Conservation (phyloP, 139 green algal genomes). For the Deuterostichococcus epilithicus region DNA sequence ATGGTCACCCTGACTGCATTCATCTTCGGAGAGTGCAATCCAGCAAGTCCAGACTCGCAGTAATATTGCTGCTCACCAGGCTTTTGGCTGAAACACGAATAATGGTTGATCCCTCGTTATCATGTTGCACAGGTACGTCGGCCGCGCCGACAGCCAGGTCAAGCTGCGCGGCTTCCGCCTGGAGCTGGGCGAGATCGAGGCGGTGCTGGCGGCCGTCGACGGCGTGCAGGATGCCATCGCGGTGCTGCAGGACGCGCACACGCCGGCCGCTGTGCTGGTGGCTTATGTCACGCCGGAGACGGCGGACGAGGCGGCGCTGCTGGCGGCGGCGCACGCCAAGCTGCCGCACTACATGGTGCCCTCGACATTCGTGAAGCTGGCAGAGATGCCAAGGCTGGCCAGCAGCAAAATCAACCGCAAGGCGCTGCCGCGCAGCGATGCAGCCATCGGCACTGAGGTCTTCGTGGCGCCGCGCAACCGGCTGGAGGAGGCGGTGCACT, state of each 20-base stretch:
- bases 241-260: not conserved
- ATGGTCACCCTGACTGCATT: too few relatives aligned
- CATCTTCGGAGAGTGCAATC: too few relatives aligned
- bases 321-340: not conserved
- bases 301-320: not conserved
- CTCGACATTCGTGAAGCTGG: slow-evolving; percentile 1
- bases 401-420: slow-evolving; percentile 21
- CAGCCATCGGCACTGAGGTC: not conserved
- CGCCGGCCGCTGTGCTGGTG: slow-evolving; percentile 3
- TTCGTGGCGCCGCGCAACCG: not conserved
- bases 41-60: too few relatives aligned
- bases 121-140: not conserved
- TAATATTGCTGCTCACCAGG: too few relatives aligned
- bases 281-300: slow-evolving; percentile 10
- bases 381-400: slow-evolving; percentile 14
- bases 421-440: not conserved
- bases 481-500: not conserved
- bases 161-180: slow-evolving; percentile 49
- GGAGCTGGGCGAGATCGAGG: slow-evolving; percentile 48
- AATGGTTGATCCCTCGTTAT: too few relatives aligned
- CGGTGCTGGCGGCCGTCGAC: not conserved
- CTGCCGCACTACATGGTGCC: slow-evolving; percentile 35
- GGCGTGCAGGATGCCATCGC: not conserved
- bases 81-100: too few relatives aligned
- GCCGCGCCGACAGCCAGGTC: slow-evolving; percentile 21